phyloP scores from a whole-genome alignment of 2,329 filamentous ascomycete species.

The Camptophora hylomeconis region DNA sequence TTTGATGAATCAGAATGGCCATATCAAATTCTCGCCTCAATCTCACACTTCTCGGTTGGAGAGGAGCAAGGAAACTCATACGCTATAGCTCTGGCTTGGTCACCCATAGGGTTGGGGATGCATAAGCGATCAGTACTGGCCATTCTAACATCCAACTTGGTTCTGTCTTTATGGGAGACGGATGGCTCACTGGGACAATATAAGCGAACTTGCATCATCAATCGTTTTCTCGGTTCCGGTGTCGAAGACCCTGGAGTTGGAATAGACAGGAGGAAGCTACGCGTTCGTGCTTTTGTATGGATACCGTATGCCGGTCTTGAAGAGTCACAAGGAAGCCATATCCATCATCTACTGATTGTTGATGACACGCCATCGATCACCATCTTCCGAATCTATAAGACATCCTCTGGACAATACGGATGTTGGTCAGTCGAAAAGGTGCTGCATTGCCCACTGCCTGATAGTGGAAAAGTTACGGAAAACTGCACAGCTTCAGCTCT shows the following conservation, averaged over 20 bases:
- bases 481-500: background rate
- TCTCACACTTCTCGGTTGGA: slow-evolving; percentile 40
- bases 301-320: too few relatives aligned
- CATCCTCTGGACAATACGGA: slow-evolving; percentile 7
- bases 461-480: too few relatives aligned
- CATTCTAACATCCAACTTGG: slow-evolving; percentile 42
- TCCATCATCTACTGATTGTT: too few relatives aligned
- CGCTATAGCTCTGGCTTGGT: slow-evolving; percentile 42
- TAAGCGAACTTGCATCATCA: slow-evolving; percentile 41
- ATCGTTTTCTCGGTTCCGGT: slow-evolving; percentile 27
- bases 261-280: slow-evolving; percentile 18
- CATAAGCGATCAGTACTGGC: slow-evolving; percentile 42
- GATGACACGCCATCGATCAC: slow-evolving; percentile 22
- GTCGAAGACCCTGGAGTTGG: slow-evolving; percentile 10
- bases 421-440: slow-evolving; percentile 8
- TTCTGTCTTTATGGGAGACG: slow-evolving; percentile 44
- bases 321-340: too few relatives aligned
- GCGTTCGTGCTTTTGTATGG: slow-evolving; percentile 32
- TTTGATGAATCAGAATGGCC: slow-evolving; percentile 41
- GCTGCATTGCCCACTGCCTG: too few relatives aligned
- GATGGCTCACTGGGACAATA: slow-evolving; percentile 35
- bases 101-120: slow-evolving; percentile 40
- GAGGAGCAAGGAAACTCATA: slow-evolving; percentile 44
- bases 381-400: slow-evolving; percentile 9
- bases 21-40: slow-evolving; percentile 31